A percentile compares a stretch with the other conserved stretches of the same genome.
Evolutionary conservation across 345 rosid genomes (phyloP).

Genomic region (Arabidopsis suecica): DNA sequence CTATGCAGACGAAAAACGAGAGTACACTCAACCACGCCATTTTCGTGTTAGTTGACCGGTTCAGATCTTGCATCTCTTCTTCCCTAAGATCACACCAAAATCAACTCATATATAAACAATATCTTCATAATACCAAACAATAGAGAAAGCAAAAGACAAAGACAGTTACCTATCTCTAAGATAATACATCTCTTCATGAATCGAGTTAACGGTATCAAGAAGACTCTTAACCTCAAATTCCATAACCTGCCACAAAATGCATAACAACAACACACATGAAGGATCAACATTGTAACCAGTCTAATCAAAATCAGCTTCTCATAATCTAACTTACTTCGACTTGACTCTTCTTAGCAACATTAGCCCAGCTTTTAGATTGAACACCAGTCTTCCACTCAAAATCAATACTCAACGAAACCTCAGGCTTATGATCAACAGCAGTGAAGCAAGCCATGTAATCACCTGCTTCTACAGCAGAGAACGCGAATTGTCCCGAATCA

Average conservation of each 20-base stretch:
- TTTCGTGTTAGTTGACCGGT: constrained; percentile 65
- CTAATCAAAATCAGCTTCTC: background rate
- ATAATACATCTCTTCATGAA: constrained; percentile 49
- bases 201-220: constrained; percentile 42
- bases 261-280: constrained; percentile 6
- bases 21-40: constrained; percentile 86
- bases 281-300: background rate
- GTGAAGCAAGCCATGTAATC: constrained; percentile 88
- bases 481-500: constrained; percentile 87
- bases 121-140: background rate
- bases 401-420: constrained; percentile 59
- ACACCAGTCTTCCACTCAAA: constrained; percentile 93
- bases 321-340: constrained; percentile 27
- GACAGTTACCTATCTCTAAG: constrained; percentile 46
- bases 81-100: constrained; percentile 57
- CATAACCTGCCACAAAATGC: constrained; percentile 37
- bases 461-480: constrained; percentile 81
- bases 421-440: constrained; percentile 67
- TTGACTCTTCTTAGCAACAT: constrained; percentile 81
- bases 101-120: background rate
- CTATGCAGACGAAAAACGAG: constrained; percentile 72
- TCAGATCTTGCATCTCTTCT: constrained; percentile 91
- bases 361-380: constrained; percentile 84
- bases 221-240: constrained; percentile 46
- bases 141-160: background rate